Conservation (phyloP, 768 basidiomycete genomes). For the Kwoniella bestiolae region DNA sequence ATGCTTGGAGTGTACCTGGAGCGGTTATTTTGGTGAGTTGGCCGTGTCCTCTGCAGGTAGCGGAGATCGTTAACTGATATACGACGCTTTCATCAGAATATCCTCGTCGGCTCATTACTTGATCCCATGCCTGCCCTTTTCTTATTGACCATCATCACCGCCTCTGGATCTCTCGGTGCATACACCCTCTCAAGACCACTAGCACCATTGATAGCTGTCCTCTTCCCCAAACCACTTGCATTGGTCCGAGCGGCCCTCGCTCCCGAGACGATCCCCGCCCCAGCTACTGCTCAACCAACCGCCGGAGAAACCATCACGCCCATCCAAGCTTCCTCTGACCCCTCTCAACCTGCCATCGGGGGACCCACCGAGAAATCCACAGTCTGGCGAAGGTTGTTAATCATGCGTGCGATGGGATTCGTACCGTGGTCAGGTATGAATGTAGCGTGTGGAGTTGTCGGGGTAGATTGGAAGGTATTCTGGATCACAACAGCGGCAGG, state of each 20-base stretch:
- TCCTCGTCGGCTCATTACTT: constrained; percentile 83
- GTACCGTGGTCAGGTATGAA: constrained; percentile 98
- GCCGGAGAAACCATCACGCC: constrained; percentile 32
- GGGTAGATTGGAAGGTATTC: constrained; percentile 63
- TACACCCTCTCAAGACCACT: constrained; percentile 80
- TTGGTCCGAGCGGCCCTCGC: constrained; percentile 81
- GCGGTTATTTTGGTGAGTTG: constrained; percentile 74
- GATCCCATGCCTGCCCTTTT: constrained; percentile 80
- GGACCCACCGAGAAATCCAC: constrained; percentile 25
- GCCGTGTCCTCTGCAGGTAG: constrained; percentile 21
- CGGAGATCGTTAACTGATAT: constrained; percentile 18
- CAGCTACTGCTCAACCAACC: background rate
- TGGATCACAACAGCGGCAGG: constrained; percentile 57
- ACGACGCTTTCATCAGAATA: constrained; percentile 66
- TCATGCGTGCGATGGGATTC: constrained; percentile 86
- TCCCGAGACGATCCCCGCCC: constrained; percentile 56
- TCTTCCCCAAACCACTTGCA: constrained; percentile 82
- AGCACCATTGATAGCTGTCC: constrained; percentile 75
- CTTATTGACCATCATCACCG: constrained; percentile 81
- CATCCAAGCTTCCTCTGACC: constrained; percentile 31
- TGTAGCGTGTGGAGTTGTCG: constrained; percentile 90
- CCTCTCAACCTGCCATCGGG: constrained; percentile 29
- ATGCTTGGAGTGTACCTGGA: constrained; percentile 95
- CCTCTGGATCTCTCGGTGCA: constrained; percentile 79
- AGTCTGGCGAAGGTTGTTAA: constrained; percentile 81